Conservation (phyloP, 495 filamentous ascomycete species). For the Pyrenula aspistea region DNA sequence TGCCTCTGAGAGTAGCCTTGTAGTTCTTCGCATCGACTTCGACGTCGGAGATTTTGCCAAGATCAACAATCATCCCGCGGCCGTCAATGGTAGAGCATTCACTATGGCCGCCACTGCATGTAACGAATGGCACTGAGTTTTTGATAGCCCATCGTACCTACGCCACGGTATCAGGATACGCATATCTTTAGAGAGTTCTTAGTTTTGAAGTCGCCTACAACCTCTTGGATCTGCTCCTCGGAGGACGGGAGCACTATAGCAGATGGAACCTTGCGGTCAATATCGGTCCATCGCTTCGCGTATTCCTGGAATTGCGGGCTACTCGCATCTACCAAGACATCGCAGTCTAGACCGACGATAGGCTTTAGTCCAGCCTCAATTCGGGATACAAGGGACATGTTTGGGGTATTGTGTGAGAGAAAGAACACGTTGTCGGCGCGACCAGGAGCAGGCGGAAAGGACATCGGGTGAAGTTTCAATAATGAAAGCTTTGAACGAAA, state of each 20-base stretch:
- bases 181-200: background rate
- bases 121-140: slow-evolving; percentile 17
- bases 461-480: too few species aligned
- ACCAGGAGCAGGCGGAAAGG: too few species aligned
- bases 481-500: too few species aligned
- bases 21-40: slow-evolving; percentile 8
- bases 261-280: slow-evolving; percentile 8
- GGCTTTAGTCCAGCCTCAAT: too few species aligned
- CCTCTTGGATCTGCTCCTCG: slow-evolving; percentile 6
- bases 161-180: background rate
- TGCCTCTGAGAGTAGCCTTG: slow-evolving; percentile 12
- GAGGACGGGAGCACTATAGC: slow-evolving; percentile 12
- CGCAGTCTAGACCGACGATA: too few species aligned
- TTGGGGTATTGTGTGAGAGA: too few species aligned
- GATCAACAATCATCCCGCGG: slow-evolving; percentile 21
- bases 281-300: slow-evolving; percentile 13
- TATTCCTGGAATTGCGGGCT: slow-evolving; percentile 4
- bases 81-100: slow-evolving; percentile 17
- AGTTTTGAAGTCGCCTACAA: background rate
- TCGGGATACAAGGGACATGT: too few species aligned
- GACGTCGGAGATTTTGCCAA: slow-evolving; percentile 14
- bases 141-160: slow-evolving; percentile 11
- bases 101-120: slow-evolving; percentile 20
- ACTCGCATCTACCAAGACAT: slow-evolving; percentile 2
- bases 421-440: too few species aligned